Evolutionary conservation across 139 green algal species (phyloP).

Genomic region (Coelastrella sp.): DNA sequence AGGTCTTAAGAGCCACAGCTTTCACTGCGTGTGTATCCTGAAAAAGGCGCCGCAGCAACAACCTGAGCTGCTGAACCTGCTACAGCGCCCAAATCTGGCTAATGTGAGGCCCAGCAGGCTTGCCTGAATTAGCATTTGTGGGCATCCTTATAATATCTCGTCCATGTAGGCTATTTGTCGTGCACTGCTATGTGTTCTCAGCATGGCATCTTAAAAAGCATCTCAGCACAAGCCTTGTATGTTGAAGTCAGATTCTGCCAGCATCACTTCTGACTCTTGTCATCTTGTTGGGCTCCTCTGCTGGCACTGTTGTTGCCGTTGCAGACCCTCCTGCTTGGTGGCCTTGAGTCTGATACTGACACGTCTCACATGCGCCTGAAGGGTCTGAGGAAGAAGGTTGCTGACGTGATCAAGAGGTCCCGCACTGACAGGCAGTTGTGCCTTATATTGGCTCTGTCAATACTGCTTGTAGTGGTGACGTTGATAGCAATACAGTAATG

Average conservation of each 20-base stretch:
- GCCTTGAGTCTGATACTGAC: constrained; percentile 20
- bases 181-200: background rate
- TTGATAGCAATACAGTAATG: constrained; percentile 20
- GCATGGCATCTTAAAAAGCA: no score
- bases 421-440: constrained; percentile 36
- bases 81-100: no score
- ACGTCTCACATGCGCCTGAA: constrained; percentile 2
- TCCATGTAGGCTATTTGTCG: background rate
- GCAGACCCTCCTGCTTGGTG: constrained; percentile 28
- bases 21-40: no score
- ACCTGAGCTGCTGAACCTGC: no score
- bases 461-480: constrained; percentile 35
- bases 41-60: no score
- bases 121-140: no score
- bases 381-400: background rate
- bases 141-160: background rate
- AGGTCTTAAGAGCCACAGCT: background rate
- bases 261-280: background rate
- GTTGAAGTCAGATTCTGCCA: background rate
- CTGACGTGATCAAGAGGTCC: background rate
- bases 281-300: background rate
- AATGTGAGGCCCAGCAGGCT: no score
- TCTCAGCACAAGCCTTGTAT: background rate
- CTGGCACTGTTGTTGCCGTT: background rate
- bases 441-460: constrained; percentile 25